A percentile compares a stretch with the other conserved stretches of the same genome.
Conservation (phyloP, 345 rosid species). For the Pseudoturritis turrita region DNA sequence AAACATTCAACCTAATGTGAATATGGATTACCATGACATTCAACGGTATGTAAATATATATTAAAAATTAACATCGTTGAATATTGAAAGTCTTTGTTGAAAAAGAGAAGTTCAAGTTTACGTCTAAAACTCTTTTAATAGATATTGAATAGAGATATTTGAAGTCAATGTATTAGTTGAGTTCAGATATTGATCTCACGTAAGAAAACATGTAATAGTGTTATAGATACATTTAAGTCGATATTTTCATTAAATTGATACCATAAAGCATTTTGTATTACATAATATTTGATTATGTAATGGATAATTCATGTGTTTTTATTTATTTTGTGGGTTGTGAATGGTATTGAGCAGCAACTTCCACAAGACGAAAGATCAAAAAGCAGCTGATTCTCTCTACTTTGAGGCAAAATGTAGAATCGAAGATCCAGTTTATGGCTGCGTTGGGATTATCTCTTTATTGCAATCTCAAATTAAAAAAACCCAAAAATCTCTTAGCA, state of each 20-base stretch:
- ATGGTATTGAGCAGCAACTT: slow-evolving; percentile 12
- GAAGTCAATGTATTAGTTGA: not conserved
- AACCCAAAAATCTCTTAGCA: not conserved
- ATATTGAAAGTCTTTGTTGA: slow-evolving; percentile 1
- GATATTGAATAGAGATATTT: not conserved
- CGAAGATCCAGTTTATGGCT: slow-evolving; percentile 16
- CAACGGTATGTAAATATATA: not conserved
- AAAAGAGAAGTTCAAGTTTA: not conserved
- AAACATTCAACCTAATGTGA: not conserved
- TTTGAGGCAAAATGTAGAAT: slow-evolving; percentile 16
- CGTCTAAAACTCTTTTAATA: slow-evolving; percentile 7
- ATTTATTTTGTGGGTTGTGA: not conserved
- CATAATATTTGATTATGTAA: not conserved
- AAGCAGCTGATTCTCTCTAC: slow-evolving; percentile 11
- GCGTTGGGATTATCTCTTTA: slow-evolving; percentile 3
- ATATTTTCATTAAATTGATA: not conserved
- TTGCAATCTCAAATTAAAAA: slow-evolving; percentile 8
- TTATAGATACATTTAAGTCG: too few relatives aligned
- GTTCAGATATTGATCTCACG: not conserved
- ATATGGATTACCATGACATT: not conserved
- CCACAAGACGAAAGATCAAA: not conserved
- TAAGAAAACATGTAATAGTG: not conserved
- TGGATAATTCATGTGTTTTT: not conserved
- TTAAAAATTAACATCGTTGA: not conserved
- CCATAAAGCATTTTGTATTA: not conserved